Conservation (phyloP, 2,329 filamentous ascomycete species). For the Fusarium sp. region DNA sequence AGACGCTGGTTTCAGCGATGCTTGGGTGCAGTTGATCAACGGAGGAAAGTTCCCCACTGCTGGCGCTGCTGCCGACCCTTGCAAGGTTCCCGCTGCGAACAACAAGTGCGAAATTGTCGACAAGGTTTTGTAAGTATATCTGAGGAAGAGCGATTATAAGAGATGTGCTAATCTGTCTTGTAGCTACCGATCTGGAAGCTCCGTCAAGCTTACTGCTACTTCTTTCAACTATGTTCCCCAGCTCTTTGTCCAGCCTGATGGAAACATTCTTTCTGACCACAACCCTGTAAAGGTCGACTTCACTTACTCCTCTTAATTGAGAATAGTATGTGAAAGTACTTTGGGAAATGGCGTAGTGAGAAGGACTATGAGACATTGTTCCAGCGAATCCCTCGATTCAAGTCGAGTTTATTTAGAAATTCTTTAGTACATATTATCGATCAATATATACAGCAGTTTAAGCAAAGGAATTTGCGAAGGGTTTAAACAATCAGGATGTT, state of each 20-base stretch:
- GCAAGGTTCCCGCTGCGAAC: conserved; percentile 66
- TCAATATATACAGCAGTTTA: neutral
- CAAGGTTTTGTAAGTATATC: conserved; percentile 63
- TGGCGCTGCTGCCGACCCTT: conserved; percentile 55
- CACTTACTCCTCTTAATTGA: conserved; percentile 35
- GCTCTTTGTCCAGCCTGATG: conserved; percentile 68
- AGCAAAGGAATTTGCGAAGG: accelerated
- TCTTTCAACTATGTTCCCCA: conserved; percentile 65
- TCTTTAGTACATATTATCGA: neutral
- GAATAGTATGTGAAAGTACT: neutral
- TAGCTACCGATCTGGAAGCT: conserved; percentile 62
- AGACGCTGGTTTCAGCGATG: conserved; percentile 65
- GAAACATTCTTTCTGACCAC: conserved; percentile 70
- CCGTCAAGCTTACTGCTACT: conserved; percentile 59
- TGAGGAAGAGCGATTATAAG: accelerated
- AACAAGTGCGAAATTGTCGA: conserved; percentile 73
- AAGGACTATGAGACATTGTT: neutral
- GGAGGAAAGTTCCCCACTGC: conserved; percentile 58
- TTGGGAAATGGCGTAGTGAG: too few relatives aligned
- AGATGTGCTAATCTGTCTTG: neutral
- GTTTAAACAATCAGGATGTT: accelerated
- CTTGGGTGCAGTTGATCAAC: conserved; percentile 68
- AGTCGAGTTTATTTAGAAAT: neutral
- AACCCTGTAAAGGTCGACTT: conserved; percentile 71
- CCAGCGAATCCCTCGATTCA: neutral